Percentiles rank a stretch among this genome's conserved stretches.
Conservation (phyloP, 352 stramenopile species). For the Globisporangium okanoganense region DNA sequence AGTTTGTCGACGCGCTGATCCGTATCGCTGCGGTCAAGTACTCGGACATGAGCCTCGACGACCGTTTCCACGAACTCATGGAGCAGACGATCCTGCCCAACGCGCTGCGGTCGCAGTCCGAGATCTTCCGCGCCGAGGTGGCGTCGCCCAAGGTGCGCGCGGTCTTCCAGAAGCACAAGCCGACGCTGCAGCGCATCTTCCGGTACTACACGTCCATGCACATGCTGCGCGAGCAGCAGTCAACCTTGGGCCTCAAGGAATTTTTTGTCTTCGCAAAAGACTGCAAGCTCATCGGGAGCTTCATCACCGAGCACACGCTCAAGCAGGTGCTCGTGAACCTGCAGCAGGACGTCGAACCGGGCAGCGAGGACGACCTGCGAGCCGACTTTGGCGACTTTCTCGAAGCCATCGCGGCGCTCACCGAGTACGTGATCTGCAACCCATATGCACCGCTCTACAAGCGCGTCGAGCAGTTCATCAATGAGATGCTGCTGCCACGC, state of each 20-base stretch:
- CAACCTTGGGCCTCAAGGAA: conserved; percentile 58
- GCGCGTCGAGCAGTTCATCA: conserved; percentile 73
- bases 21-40: conserved; percentile 55
- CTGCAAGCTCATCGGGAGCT: conserved; percentile 72
- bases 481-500: conserved; percentile 65
- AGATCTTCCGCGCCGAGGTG: conserved; percentile 75
- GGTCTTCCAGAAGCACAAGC: conserved; percentile 75
- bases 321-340: conserved; percentile 76
- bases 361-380: conserved; percentile 37
- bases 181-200: conserved; percentile 64
- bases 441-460: conserved; percentile 75
- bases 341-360: conserved; percentile 45
- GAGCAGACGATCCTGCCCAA: conserved; percentile 63
- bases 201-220: conserved; percentile 83
- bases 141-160: conserved; percentile 60
- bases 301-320: conserved; percentile 74
- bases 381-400: conserved; percentile 68
- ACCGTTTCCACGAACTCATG: conserved; percentile 66
- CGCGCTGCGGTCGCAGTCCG: conserved; percentile 61
- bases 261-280: conserved; percentile 63
- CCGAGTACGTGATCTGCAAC: conserved; percentile 77
- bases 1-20: conserved; percentile 68
- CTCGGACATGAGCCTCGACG: conserved; percentile 33
- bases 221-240: conserved; percentile 65
- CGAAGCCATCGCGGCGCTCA: conserved; percentile 67